Percentiles rank a stretch among this genome's conserved stretches.
phyloP scores from a whole-genome alignment of 2,329 filamentous ascomycete species.

The Cytospora chrysosperma region DNA sequence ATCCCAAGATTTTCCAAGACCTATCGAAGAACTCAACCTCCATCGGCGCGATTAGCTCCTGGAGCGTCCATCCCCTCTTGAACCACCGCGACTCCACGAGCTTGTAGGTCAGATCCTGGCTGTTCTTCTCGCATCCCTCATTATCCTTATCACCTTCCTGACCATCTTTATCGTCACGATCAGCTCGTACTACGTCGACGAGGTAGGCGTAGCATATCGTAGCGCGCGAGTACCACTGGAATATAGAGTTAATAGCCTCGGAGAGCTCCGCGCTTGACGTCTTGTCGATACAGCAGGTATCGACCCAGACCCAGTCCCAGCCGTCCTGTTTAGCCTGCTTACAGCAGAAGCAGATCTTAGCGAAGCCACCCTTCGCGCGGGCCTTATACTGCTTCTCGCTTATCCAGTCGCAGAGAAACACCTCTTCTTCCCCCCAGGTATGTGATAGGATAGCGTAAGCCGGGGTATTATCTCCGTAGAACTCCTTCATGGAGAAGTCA shows the following conservation, averaged over 20 bases:
- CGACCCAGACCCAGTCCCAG: conserved; percentile 16
- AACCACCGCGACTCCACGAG: not conserved
- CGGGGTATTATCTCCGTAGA: not conserved
- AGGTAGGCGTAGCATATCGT: conserved; percentile 19
- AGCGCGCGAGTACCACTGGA: conserved; percentile 18
- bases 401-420: conserved; percentile 23
- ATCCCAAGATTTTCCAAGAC: not conserved
- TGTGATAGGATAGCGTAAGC: conserved; percentile 26
- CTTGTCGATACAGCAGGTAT: conserved; percentile 25
- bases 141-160: too few relatives aligned
- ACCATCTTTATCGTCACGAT: too few relatives aligned
- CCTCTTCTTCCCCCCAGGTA: conserved; percentile 25
- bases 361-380: not conserved
- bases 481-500: not conserved
- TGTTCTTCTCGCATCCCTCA: not conserved
- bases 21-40: not conserved
- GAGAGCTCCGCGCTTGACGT: conserved; percentile 13
- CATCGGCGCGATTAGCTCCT: conserved; percentile 1
- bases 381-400: conserved; percentile 3
- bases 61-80: conserved; percentile 25
- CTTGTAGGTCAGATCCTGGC: not conserved
- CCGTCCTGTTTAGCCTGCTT: not conserved
- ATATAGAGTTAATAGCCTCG: conserved; percentile 23
- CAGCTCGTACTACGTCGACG: not conserved
- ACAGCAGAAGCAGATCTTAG: conserved; percentile 15